phyloP scores from a whole-genome alignment of 805 yeast species.

The Brettanomyces anomalus region DNA sequence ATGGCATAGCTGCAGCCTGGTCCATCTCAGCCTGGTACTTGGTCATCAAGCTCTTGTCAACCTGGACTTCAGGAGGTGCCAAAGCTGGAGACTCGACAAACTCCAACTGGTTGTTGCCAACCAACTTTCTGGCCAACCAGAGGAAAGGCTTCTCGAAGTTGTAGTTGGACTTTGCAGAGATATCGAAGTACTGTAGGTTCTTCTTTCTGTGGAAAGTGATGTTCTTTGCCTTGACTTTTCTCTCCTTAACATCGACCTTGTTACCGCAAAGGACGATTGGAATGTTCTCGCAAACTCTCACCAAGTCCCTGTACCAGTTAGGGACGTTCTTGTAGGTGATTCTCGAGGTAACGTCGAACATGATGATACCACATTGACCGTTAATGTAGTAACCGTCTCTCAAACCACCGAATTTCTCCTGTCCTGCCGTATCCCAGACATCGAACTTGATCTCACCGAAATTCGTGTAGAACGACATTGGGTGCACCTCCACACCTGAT shows the following conservation, averaged over 20 bases:
- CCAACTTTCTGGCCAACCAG: conserved; percentile 99
- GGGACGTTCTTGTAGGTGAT: conserved; percentile 99
- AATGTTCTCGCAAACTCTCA: conserved; percentile 98
- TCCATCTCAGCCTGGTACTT: conserved; percentile 99
- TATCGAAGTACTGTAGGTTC: conserved; percentile 98
- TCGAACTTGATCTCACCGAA: conserved; percentile 98
- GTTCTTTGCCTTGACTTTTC: conserved; percentile 99
- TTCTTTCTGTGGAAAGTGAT: conserved; percentile 99
- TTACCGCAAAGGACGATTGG: conserved; percentile 99
- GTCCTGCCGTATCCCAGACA: conserved; percentile 99
- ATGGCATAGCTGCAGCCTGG: conserved; percentile 98
- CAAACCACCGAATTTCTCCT: conserved; percentile 98
- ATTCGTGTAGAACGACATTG: conserved; percentile 95
- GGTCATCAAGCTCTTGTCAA: conserved; percentile 93
- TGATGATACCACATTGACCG: conserved; percentile 99
- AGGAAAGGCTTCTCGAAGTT: conserved; percentile 99
- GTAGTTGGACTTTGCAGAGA: conserved; percentile 98
- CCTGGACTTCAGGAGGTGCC: conserved; percentile 99
- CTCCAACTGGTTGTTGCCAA: conserved; percentile 96
- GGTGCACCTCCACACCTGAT: conserved; percentile 99
- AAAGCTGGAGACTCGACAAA: conserved; percentile 99
- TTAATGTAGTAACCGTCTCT: conserved; percentile 99
- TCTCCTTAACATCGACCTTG: conserved; percentile 99
- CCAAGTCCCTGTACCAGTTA: conserved; percentile 99
- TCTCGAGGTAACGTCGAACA: conserved; percentile 99